phyloP scores from a whole-genome alignment of 805 yeast species.

The Yueomyces sinensis region DNA sequence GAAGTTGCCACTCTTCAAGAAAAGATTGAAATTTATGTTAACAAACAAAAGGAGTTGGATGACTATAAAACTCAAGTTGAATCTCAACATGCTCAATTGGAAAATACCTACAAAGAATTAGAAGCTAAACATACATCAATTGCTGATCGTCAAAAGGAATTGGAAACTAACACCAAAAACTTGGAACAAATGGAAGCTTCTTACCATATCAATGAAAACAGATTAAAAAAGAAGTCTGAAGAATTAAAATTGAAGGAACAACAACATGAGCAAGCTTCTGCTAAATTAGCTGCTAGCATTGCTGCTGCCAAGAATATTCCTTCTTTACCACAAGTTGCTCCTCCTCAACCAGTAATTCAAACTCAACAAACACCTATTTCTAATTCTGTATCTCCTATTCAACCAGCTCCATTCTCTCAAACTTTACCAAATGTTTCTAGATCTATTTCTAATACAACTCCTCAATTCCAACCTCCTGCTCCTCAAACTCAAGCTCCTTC shows the following conservation, averaged over 20 bases:
- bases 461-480: background rate
- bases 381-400: no score
- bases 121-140: slow-evolving; percentile 28
- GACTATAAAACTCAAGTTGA: slow-evolving; percentile 28
- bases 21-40: slow-evolving; percentile 14
- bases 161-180: slow-evolving; percentile 22
- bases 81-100: slow-evolving; percentile 24
- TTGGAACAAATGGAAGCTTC: slow-evolving; percentile 25
- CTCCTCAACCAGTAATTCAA: no score
- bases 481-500: background rate
- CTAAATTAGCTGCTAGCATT: no score
- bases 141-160: slow-evolving; percentile 22
- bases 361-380: no score
- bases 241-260: slow-evolving; percentile 26
- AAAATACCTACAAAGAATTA: slow-evolving; percentile 17
- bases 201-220: slow-evolving; percentile 26
- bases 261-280: slow-evolving; percentile 27
- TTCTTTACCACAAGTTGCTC: no score
- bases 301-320: no score
- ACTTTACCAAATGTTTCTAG: no score
- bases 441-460: no score
- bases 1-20: slow-evolving; percentile 27
- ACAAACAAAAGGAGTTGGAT: slow-evolving; percentile 24
- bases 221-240: slow-evolving; percentile 24
- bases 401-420: no score